phyloP scores from a whole-genome alignment of 164 flowering plant genomes.

The Warburgia ugandensis region DNA sequence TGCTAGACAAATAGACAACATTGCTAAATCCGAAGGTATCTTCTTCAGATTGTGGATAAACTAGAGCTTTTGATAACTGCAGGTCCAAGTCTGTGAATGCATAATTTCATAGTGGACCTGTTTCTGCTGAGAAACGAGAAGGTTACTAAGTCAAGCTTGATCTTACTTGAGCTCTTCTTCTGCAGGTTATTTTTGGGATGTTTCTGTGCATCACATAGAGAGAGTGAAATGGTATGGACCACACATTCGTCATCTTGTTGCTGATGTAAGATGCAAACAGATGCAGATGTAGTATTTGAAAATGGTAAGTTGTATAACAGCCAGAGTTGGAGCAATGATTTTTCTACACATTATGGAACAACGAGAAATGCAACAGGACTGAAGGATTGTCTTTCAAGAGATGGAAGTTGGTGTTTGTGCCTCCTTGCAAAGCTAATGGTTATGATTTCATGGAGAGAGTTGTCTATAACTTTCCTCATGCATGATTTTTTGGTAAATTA shows the following conservation, averaged over 20 bases:
- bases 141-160: background rate
- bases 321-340: background rate
- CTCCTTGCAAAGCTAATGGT: too few relatives aligned
- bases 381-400: too few relatives aligned
- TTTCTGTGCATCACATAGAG: constrained; percentile 60
- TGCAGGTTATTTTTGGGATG: constrained; percentile 70
- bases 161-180: background rate
- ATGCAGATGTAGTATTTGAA: constrained; percentile 8
- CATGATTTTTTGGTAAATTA: too few relatives aligned
- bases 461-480: too few relatives aligned
- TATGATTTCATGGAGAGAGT: too few relatives aligned
- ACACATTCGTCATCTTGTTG: constrained; percentile 88
- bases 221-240: constrained; percentile 98
- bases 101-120: background rate
- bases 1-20: constrained; percentile 38
- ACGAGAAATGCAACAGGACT: too few relatives aligned
- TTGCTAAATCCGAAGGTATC: constrained; percentile 75
- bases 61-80: background rate
- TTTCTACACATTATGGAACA: too few relatives aligned
- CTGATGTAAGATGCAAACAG: constrained; percentile 61
- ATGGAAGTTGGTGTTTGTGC: too few relatives aligned
- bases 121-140: background rate
- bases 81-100: background rate
- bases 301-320: background rate
- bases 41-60: too few relatives aligned